These are phyloP conservation scores for Penicillium roqueforti DNA, from an alignment of 495 filamentous ascomycete genomes.

Conservation along the genomic window DNA sequence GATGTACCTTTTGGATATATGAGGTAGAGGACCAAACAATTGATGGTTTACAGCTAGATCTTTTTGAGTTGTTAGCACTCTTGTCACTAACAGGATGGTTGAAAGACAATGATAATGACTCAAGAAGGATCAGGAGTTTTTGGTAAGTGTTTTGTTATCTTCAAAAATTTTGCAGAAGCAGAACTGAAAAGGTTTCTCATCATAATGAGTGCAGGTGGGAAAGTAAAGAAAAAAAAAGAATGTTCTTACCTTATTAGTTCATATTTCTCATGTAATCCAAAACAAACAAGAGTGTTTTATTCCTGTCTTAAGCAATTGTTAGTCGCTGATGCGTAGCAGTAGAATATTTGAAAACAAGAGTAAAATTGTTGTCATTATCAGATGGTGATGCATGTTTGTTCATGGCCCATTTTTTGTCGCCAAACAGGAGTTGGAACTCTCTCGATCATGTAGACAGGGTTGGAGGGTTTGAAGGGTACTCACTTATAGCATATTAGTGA, in stretches of 20 bases:
- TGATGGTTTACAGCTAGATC: constrained; percentile 12
- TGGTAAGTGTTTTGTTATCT: constrained; percentile 77
- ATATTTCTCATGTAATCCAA: constrained; percentile 2
- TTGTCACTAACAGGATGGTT: constrained; percentile 1
- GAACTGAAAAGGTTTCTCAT: constrained; percentile 88
- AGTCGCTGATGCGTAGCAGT: constrained; percentile 12
- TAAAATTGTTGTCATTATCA: constrained; percentile 52
- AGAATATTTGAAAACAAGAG: constrained; percentile 10
- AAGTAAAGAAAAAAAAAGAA: constrained; percentile 7
- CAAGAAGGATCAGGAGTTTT: constrained; percentile 52
- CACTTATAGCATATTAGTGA: constrained; percentile 25
- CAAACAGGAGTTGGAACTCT: constrained; percentile 56
- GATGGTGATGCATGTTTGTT: constrained; percentile 99
- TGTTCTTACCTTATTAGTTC: constrained; percentile 20
- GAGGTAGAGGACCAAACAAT: not conserved
- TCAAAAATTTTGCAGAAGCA: constrained; percentile 85
- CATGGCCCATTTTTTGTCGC: constrained; percentile 82
- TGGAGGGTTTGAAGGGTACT: constrained; percentile 16
- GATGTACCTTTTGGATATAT: constrained; percentile 5
- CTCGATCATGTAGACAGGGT: constrained; percentile 56
- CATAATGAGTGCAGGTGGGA: constrained; percentile 44
- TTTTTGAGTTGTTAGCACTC: constrained; percentile 17
- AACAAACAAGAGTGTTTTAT: not conserved
- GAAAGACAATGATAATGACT: constrained; percentile 1
- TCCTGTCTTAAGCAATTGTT: constrained; percentile 18